phyloP scores from a whole-genome alignment of 2,329 filamentous ascomycete species.

The Teratosphaeria viscida region DNA sequence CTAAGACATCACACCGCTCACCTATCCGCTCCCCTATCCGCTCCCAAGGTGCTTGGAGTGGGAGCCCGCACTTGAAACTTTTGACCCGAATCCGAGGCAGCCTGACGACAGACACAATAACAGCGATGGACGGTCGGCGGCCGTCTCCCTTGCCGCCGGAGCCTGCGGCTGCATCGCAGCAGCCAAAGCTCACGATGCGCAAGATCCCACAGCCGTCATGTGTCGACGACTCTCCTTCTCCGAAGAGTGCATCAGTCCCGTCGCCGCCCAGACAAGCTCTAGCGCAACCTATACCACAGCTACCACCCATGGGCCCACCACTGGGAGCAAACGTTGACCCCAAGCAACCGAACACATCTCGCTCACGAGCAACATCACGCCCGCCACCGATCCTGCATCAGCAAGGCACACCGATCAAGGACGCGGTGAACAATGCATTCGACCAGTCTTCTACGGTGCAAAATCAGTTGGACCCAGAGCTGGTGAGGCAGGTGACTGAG shows the following conservation, averaged over 20 bases:
- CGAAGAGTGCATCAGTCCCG: background rate
- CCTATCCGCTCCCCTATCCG: background rate
- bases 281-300: background rate
- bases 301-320: background rate
- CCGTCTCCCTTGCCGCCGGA: conserved; percentile 8
- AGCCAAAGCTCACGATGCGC: background rate
- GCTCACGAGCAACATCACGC: background rate
- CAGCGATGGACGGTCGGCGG: conserved; percentile 2
- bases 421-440: conserved; percentile 48
- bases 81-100: background rate
- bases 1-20: background rate
- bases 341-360: background rate
- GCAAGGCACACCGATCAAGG: conserved; percentile 37
- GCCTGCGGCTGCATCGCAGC: background rate
- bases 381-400: conserved; percentile 6
- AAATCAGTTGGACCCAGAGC: conserved; percentile 46
- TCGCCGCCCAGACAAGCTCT: background rate
- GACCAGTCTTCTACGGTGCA: conserved; percentile 39
- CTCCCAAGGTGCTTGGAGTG: background rate
- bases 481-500: conserved; percentile 49
- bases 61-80: background rate
- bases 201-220: background rate
- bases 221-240: background rate
- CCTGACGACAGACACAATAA: background rate
- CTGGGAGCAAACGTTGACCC: background rate